phyloP scores from a whole-genome alignment of 2,329 filamentous ascomycete species.

The Cordyceps tenuipes region DNA sequence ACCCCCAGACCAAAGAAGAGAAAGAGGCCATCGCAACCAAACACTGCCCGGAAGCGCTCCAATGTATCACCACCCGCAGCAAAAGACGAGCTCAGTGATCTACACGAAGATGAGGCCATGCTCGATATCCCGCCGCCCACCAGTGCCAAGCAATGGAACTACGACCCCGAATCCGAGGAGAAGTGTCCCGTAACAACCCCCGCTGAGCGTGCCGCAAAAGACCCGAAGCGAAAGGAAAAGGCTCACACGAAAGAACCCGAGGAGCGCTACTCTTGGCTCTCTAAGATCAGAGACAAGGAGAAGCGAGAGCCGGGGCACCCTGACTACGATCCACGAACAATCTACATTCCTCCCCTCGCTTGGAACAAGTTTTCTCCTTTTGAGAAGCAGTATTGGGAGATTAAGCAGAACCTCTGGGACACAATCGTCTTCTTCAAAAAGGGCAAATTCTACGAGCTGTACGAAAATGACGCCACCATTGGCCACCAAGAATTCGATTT shows the following conservation, averaged over 20 bases:
- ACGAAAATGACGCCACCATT: conserved; percentile 94
- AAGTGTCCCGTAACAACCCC: conserved; percentile 29
- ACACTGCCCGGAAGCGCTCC: conserved; percentile 53
- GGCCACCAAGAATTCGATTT: conserved; percentile 95
- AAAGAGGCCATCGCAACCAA: conserved; percentile 55
- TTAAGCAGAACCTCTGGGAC: conserved; percentile 96
- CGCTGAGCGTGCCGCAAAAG: conserved; percentile 20
- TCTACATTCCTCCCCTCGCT: conserved; percentile 78
- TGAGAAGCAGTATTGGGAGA: conserved; percentile 98
- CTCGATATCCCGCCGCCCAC: conserved; percentile 54
- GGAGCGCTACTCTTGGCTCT: conserved; percentile 83
- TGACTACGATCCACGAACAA: conserved; percentile 82
- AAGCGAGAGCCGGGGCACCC: conserved; percentile 68
- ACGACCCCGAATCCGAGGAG: conserved; percentile 40
- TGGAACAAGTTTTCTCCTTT: conserved; percentile 85
- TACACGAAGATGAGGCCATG: conserved; percentile 46
- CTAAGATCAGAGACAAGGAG: conserved; percentile 76
- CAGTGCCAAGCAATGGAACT: conserved; percentile 75
- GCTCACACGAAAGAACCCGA: conserved; percentile 77
- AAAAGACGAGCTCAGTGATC: conserved; percentile 33
- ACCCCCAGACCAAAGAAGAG: conserved; percentile 57
- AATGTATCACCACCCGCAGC: conserved; percentile 37
- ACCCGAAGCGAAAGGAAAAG: conserved; percentile 48
- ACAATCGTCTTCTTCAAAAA: conserved; percentile 99
- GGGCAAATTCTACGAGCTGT: conserved; percentile 97